A percentile compares a stretch with the other conserved stretches of the same genome.
Evolutionary conservation across 2,329 filamentous ascomycete genomes (phyloP).

Genomic region (Epichloe festucae): DNA sequence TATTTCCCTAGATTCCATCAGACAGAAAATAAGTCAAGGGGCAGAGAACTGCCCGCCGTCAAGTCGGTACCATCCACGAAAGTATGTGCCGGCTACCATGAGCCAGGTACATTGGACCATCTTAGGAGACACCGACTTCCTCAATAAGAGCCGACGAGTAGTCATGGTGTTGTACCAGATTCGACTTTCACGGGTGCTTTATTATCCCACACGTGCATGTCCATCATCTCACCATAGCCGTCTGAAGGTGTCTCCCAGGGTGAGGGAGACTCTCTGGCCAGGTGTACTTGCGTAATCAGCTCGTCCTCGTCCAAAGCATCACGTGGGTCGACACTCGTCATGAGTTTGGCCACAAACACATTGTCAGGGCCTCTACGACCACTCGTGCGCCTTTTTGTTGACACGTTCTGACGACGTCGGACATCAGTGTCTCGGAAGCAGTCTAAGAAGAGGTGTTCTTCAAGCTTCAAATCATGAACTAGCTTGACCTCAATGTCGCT

Average conservation of each 20-base stretch:
- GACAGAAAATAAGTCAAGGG: too few species aligned
- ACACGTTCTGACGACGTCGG: conserved; percentile 30
- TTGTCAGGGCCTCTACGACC: conserved; percentile 17
- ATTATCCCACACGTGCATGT: conserved; percentile 17
- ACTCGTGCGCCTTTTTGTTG: conserved; percentile 14
- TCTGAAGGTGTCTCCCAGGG: conserved; percentile 16
- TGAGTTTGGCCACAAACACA: conserved; percentile 26
- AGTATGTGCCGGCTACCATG: background rate
- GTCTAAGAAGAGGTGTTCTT: conserved; percentile 27
- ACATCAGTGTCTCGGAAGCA: conserved; percentile 22
- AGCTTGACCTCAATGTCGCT: conserved; percentile 37
- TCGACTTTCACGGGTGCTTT: conserved; percentile 18
- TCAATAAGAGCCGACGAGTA: background rate
- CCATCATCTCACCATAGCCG: conserved; percentile 16
- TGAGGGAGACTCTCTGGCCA: conserved; percentile 6
- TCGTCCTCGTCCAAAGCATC: conserved; percentile 21
- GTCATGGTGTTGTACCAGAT: conserved; percentile 5
- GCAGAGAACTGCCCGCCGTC: too few species aligned
- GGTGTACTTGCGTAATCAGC: conserved; percentile 22
- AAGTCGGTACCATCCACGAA: background rate
- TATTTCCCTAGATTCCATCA: too few species aligned
- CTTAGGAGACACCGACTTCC: background rate
- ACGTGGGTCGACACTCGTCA: conserved; percentile 23
- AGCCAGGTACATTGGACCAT: background rate
- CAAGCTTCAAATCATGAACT: conserved; percentile 28